phyloP scores from a whole-genome alignment of 202 grass and related monocot species.

The Zoysia matrella region DNA sequence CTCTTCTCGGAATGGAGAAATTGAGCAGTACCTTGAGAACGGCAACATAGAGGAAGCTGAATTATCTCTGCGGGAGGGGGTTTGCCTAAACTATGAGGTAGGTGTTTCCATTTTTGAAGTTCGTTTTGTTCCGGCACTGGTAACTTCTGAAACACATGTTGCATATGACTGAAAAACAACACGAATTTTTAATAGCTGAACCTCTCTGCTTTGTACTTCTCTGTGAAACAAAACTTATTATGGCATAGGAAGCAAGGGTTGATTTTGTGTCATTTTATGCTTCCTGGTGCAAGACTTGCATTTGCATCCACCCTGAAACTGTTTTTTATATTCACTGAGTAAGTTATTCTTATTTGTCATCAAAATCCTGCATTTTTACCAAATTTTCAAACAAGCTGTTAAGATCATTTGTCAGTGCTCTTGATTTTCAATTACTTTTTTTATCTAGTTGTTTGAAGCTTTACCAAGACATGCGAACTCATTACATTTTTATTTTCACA shows the following conservation, averaged over 20 bases:
- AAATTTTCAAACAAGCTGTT: too few relatives aligned
- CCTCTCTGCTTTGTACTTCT: conserved; percentile 31
- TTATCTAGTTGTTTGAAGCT: conserved; percentile 34
- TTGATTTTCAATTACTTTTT: conserved; percentile 30
- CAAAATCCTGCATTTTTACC: neutral
- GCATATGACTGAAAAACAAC: neutral
- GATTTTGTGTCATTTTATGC: neutral
- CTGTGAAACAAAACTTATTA: conserved; percentile 18
- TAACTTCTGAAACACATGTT: conserved; percentile 7
- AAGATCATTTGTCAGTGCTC: conserved; percentile 13
- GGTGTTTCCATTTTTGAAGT: neutral
- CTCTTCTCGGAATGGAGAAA: conserved; percentile 61
- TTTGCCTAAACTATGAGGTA: conserved; percentile 86
- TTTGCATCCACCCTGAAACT: neutral
- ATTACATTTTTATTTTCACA: conserved; percentile 28
- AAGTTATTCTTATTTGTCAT: conserved; percentile 16
- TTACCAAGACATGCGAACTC: conserved; percentile 29
- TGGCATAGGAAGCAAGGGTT: neutral
- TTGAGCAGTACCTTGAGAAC: conserved; percentile 67
- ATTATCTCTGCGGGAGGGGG: conserved; percentile 78
- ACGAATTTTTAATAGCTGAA: conserved; percentile 9
- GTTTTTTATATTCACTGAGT: neutral
- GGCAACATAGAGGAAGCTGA: conserved; percentile 88
- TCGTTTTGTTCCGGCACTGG: neutral
- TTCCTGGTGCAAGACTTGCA: conserved; percentile 24